Evolutionary conservation across 1,139 yeast species (phyloP).

Genomic region (Arxiozyma bovina): DNA sequence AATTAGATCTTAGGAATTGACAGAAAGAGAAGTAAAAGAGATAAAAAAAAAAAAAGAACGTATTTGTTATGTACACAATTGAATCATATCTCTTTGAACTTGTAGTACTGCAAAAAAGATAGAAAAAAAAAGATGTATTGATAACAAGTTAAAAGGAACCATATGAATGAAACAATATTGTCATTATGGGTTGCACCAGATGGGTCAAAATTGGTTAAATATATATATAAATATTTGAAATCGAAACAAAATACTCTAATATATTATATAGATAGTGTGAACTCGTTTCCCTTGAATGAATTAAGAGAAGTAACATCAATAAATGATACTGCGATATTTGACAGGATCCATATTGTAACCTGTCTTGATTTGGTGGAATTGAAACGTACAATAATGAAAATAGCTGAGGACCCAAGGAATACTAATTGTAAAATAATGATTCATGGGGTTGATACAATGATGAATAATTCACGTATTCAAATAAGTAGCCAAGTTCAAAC

Average conservation of each 20-base stretch:
- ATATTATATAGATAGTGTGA: conserved; percentile 22
- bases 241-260: conserved; percentile 5
- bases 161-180: background rate
- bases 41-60: too few relatives aligned
- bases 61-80: too few relatives aligned
- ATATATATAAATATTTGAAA: conserved; percentile 3
- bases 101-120: too few relatives aligned
- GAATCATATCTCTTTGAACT: too few relatives aligned
- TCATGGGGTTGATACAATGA: conserved; percentile 2
- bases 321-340: conserved; percentile 16
- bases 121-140: background rate
- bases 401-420: background rate
- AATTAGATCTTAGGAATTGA: too few relatives aligned
- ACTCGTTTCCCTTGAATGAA: conserved; percentile 23
- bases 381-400: background rate
- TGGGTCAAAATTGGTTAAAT: conserved; percentile 6
- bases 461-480: background rate
- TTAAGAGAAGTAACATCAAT: conserved; percentile 18
- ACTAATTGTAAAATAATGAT: background rate
- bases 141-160: background rate
- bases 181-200: conserved; percentile 12
- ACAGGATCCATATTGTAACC: conserved; percentile 21
- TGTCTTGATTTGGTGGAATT: conserved; percentile 25
- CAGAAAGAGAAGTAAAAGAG: too few relatives aligned
- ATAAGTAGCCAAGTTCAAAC: background rate